These are phyloP conservation scores for Phaeodactylum tricornutum DNA, from an alignment of 108 stramenopile genomes.

Conservation along the genomic window DNA sequence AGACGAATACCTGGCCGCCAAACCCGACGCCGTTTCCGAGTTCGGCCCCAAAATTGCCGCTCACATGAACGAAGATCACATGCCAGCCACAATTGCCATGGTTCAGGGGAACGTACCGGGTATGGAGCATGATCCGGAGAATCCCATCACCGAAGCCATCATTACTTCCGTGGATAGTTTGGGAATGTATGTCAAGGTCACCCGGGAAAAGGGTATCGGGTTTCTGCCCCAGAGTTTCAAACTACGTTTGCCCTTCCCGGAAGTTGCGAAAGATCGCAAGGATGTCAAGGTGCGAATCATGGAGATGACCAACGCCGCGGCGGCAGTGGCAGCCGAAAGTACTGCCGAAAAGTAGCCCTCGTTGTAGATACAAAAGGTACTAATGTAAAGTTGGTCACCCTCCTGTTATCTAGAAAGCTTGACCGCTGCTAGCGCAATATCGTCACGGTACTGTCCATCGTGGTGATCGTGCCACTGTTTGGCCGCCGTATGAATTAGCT, in stretches of 20 bases:
- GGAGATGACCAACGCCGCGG: slow-evolving; percentile 67
- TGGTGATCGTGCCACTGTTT: slow-evolving; percentile 66
- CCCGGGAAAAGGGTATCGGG: slow-evolving; percentile 49
- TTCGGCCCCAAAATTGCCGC: slow-evolving; percentile 68
- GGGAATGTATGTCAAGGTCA: slow-evolving; percentile 88
- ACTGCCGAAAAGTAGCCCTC: no score
- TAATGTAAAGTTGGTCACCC: no score
- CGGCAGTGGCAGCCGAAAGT: slow-evolving; percentile 6
- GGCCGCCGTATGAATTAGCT: slow-evolving; percentile 59
- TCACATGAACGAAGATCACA: slow-evolving; percentile 98
- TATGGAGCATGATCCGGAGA: slow-evolving; percentile 22
- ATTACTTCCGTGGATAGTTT: slow-evolving; percentile 85
- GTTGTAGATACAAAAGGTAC: no score
- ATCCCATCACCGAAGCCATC: slow-evolving; percentile 54
- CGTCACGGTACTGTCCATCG: slow-evolving; percentile 71
- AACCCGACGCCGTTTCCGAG: slow-evolving; percentile 72
- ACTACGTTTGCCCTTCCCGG: slow-evolving; percentile 70
- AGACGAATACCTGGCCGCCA: slow-evolving; percentile 67
- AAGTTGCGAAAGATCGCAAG: slow-evolving; percentile 47
- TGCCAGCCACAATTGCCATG: slow-evolving; percentile 78
- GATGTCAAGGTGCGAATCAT: slow-evolving; percentile 77
- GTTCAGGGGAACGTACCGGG: slow-evolving; percentile 68
- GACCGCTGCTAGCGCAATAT: slow-evolving; percentile 62
- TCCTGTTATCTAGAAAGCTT: no score
- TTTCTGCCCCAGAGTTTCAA: slow-evolving; percentile 68